phyloP scores from a whole-genome alignment of 2,329 filamentous ascomycete species.

The Aspergillus carbonarius region DNA sequence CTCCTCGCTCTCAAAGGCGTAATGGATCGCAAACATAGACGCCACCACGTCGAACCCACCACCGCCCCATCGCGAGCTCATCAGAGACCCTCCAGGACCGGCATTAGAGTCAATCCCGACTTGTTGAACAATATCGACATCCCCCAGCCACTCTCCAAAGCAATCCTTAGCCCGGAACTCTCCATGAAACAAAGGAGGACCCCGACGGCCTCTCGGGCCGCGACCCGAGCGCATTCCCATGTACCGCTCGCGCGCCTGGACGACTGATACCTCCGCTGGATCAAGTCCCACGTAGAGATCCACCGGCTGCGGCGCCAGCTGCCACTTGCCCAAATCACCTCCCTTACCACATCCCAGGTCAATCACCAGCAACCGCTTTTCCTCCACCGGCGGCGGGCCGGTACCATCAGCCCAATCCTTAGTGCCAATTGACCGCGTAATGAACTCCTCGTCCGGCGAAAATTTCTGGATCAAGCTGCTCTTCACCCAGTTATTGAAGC shows the following conservation, averaged over 20 bases:
- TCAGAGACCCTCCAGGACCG: slow-evolving; percentile 54
- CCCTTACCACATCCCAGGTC: slow-evolving; percentile 98
- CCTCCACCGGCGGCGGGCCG: slow-evolving; percentile 31
- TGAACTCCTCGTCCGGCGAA: slow-evolving; percentile 73
- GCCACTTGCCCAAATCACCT: slow-evolving; percentile 93
- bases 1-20: slow-evolving; percentile 89
- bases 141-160: slow-evolving; percentile 78
- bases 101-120: slow-evolving; percentile 81
- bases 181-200: slow-evolving; percentile 69
- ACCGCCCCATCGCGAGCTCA: slow-evolving; percentile 64
- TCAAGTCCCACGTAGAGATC: slow-evolving; percentile 92
- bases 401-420: slow-evolving; percentile 46
- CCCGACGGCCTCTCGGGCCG: slow-evolving; percentile 53
- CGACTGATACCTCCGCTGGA: slow-evolving; percentile 86
- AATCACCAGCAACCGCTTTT: slow-evolving; percentile 71
- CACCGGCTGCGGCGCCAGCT: slow-evolving; percentile 86
- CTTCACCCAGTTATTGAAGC: slow-evolving; percentile 99
- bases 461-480: slow-evolving; percentile 97
- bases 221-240: slow-evolving; percentile 64
- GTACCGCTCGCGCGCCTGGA: slow-evolving; percentile 85
- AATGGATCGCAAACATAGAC: slow-evolving; percentile 99
- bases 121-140: slow-evolving; percentile 76
- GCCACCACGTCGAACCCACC: slow-evolving; percentile 93
- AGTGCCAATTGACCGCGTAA: slow-evolving; percentile 50
- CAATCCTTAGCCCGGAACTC: slow-evolving; percentile 92